Percentiles rank a stretch among this genome's conserved stretches.
Conservation (phyloP, 805 yeast genomes). For the Starmerella scarabaei region DNA sequence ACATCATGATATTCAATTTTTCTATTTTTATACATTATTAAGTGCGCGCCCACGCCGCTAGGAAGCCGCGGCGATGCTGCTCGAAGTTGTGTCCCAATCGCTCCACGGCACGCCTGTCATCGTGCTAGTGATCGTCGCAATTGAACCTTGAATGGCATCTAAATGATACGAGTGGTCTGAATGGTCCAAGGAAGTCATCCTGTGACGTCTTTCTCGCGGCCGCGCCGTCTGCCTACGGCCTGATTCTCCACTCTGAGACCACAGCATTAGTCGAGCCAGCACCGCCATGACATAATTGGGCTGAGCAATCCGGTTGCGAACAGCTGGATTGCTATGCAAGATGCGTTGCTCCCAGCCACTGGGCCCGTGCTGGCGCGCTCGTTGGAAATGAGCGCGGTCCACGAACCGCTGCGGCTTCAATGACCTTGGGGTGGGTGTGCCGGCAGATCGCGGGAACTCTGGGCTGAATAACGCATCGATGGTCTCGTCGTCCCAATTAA, state of each 20-base stretch:
- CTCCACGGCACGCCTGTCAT: conserved; percentile 6
- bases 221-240: too few relatives aligned
- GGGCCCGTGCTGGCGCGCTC: conserved; percentile 11
- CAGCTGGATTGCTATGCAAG: background rate
- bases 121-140: conserved; percentile 7
- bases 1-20: too few relatives aligned
- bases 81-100: background rate
- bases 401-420: background rate
- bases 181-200: background rate
- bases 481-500: conserved; percentile 27
- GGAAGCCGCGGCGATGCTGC: too few relatives aligned
- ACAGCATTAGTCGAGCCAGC: conserved; percentile 3
- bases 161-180: conserved; percentile 8
- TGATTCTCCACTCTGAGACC: conserved; percentile 4
- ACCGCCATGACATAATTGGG: conserved; percentile 2
- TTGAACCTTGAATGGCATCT: conserved; percentile 5
- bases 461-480: conserved; percentile 28
- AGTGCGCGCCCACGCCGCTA: too few relatives aligned
- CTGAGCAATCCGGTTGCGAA: background rate
- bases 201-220: too few relatives aligned
- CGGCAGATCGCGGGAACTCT: conserved; percentile 10
- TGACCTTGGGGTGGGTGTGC: background rate
- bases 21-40: too few relatives aligned
- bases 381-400: conserved; percentile 1
- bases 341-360: conserved; percentile 17